Percentiles rank a stretch among this genome's conserved stretches.
Conservation (phyloP, 352 stramenopile genomes). For the Phytophthora chlamydospora region DNA sequence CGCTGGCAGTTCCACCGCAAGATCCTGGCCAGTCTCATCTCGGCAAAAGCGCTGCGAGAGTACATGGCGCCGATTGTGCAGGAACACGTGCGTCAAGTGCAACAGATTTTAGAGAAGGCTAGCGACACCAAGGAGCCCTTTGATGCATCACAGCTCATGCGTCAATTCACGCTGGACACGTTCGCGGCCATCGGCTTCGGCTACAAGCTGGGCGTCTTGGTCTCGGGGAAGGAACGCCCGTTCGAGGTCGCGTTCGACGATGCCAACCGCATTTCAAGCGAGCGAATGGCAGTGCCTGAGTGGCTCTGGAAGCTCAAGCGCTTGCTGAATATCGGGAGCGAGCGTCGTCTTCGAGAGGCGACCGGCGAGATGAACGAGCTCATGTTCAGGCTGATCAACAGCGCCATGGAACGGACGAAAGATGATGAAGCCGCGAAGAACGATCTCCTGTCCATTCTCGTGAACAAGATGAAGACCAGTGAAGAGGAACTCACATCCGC, state of each 20-base stretch:
- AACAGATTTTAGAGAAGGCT: slow-evolving; percentile 12
- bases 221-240: slow-evolving; percentile 19
- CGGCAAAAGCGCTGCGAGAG: slow-evolving; percentile 23
- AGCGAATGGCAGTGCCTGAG: slow-evolving; percentile 7
- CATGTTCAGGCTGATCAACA: slow-evolving; percentile 27
- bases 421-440: background rate
- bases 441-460: slow-evolving; percentile 15
- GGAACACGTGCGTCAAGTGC: slow-evolving; percentile 19
- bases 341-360: slow-evolving; percentile 23
- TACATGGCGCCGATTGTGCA: slow-evolving; percentile 29
- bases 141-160: slow-evolving; percentile 25
- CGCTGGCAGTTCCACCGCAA: slow-evolving; percentile 42
- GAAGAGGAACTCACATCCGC: slow-evolving; percentile 10
- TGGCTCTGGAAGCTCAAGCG: slow-evolving; percentile 38
- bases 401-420: slow-evolving; percentile 12
- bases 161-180: slow-evolving; percentile 32
- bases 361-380: slow-evolving; percentile 24
- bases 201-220: slow-evolving; percentile 24
- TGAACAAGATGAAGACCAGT: background rate
- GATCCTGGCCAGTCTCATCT: slow-evolving; percentile 32
- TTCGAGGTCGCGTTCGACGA: slow-evolving; percentile 31
- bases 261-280: slow-evolving; percentile 10
- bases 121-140: slow-evolving; percentile 4
- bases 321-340: slow-evolving; percentile 27
- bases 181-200: slow-evolving; percentile 38